phyloP scores from a whole-genome alignment of 78 protist genomes.

The Bigelowiella natans region DNA sequence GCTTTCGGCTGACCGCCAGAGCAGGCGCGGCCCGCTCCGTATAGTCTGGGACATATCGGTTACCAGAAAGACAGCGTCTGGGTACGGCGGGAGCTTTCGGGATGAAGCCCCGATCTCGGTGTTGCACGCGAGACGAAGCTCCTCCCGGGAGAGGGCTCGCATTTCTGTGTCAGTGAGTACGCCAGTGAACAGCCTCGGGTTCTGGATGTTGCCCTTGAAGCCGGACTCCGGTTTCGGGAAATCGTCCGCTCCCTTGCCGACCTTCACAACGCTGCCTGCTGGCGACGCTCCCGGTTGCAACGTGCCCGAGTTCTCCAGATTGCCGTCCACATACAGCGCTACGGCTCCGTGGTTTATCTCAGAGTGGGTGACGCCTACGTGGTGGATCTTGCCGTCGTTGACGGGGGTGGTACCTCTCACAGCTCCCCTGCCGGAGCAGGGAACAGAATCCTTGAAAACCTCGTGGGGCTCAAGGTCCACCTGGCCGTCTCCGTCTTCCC shows the following conservation, averaged over 20 bases:
- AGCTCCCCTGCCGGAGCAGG: background rate
- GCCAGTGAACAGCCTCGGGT: background rate
- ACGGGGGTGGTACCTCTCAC: background rate
- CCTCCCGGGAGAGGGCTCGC: background rate
- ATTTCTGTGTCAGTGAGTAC: background rate
- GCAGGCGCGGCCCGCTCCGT: background rate
- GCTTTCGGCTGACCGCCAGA: background rate
- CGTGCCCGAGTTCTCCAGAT: background rate
- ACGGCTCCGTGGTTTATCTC: background rate
- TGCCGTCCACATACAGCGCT: background rate
- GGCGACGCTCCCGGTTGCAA: background rate
- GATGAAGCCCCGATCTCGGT: background rate
- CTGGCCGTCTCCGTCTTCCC: background rate
- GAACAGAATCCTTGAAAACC: background rate
- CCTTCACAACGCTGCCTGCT: background rate
- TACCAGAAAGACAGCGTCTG: background rate
- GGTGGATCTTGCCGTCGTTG: background rate
- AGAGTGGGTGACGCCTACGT: background rate
- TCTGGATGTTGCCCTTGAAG: background rate
- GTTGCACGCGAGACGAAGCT: background rate
- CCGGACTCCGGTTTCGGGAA: background rate
- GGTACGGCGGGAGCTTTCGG: background rate
- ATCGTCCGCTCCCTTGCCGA: background rate
- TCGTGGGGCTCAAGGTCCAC: background rate
- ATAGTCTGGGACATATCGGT: background rate